Evolutionary conservation across 2,329 filamentous ascomycete species (phyloP).

Genomic region (Didymella sp.): DNA sequence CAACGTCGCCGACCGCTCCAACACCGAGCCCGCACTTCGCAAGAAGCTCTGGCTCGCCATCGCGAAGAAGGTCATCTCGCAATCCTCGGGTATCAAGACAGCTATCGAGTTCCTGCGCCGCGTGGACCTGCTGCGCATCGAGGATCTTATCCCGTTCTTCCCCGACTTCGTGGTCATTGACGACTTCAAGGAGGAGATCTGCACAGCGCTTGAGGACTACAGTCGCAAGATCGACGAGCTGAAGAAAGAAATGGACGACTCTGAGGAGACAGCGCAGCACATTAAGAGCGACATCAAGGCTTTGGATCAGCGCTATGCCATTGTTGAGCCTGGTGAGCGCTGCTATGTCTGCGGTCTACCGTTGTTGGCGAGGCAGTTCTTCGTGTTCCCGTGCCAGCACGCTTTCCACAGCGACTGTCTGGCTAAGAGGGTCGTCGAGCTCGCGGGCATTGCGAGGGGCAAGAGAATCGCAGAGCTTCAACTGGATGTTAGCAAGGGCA

Average conservation of each 20-base stretch:
- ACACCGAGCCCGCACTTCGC: slow-evolving; percentile 77
- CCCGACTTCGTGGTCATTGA: slow-evolving; percentile 98
- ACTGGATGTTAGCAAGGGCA: slow-evolving; percentile 77
- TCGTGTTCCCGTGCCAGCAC: slow-evolving; percentile 98
- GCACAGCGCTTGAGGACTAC: slow-evolving; percentile 90
- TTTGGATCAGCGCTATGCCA: slow-evolving; percentile 88
- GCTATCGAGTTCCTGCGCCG: slow-evolving; percentile 93
- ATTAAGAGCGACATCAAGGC: slow-evolving; percentile 89
- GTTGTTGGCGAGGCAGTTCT: slow-evolving; percentile 89
- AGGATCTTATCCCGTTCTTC: slow-evolving; percentile 97
- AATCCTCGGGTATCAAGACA: slow-evolving; percentile 80
- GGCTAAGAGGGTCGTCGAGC: slow-evolving; percentile 82
- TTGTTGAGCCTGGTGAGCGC: slow-evolving; percentile 94
- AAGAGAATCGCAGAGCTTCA: slow-evolving; percentile 86
- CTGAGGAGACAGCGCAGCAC: slow-evolving; percentile 83
- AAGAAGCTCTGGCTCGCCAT: slow-evolving; percentile 97
- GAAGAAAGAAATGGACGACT: slow-evolving; percentile 95
- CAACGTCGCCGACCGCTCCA: slow-evolving; percentile 84
- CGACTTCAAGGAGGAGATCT: slow-evolving; percentile 99
- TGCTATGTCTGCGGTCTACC: slow-evolving; percentile 90
- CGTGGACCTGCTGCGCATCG: slow-evolving; percentile 90
- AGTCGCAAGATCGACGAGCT: slow-evolving; percentile 86
- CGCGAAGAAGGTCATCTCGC: slow-evolving; percentile 89
- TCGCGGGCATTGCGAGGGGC: slow-evolving; percentile 76
- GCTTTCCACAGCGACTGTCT: slow-evolving; percentile 96